Conservation (phyloP, 2,329 filamentous ascomycete genomes). For the Fusarium brachygibbosum region DNA sequence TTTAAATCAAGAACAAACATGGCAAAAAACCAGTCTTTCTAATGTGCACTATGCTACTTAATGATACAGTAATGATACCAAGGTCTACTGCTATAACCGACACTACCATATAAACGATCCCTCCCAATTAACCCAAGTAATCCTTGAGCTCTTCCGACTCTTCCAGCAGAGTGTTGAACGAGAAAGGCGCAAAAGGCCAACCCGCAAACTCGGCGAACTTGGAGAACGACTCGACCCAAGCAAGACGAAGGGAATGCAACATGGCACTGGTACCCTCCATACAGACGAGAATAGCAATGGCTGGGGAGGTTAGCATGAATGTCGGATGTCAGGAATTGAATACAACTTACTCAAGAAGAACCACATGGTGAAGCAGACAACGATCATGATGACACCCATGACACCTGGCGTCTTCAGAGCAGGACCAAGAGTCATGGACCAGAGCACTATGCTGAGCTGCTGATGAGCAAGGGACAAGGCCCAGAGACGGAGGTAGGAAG, state of each 20-base stretch:
- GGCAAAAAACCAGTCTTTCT: conserved; percentile 42
- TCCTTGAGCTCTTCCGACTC: conserved; percentile 78
- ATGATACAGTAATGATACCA: conserved; percentile 54
- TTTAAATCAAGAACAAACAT: conserved; percentile 9
- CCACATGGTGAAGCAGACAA: conserved; percentile 88
- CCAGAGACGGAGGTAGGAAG: conserved; percentile 98
- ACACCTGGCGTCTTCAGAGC: conserved; percentile 77
- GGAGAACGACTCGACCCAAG: conserved; percentile 98
- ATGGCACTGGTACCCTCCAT: conserved; percentile 98
- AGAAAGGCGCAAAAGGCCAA: conserved; percentile 89
- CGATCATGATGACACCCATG: conserved; percentile 81
- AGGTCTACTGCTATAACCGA: conserved; percentile 49
- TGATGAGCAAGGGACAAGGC: conserved; percentile 97
- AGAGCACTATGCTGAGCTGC: conserved; percentile 94
- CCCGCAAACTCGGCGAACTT: conserved; percentile 96
- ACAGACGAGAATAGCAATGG: conserved; percentile 78
- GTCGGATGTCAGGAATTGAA: neutral
- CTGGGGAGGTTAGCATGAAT: conserved; percentile 51
- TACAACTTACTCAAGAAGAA: conserved; percentile 77
- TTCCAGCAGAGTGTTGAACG: conserved; percentile 85
- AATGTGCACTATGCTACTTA: conserved; percentile 45
- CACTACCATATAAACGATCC: conserved; percentile 20
- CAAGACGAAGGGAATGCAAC: conserved; percentile 90
- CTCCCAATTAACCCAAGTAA: conserved; percentile 61
- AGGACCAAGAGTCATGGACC: conserved; percentile 92